These are phyloP conservation scores for Chlamydomonas incerta DNA, from an alignment of 139 green algal genomes.

Conservation along the genomic window DNA sequence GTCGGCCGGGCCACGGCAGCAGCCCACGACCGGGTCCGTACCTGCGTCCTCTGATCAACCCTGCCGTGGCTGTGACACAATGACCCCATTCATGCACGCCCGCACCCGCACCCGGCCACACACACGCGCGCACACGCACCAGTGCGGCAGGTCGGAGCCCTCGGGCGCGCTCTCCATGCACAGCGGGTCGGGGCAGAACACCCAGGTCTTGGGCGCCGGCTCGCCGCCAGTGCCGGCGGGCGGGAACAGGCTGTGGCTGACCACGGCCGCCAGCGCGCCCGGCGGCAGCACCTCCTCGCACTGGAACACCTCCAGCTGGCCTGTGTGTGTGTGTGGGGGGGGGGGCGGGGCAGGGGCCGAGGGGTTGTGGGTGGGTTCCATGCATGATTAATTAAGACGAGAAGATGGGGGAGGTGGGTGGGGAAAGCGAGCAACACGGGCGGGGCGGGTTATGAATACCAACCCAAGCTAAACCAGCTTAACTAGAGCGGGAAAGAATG, in stretches of 20 bases:
- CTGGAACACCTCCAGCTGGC: constrained; percentile 47
- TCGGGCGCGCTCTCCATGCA: constrained; percentile 50
- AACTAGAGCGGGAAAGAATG: no score
- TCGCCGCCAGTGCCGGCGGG: neutral
- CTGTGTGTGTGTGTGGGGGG: neutral
- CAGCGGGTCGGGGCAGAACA: constrained; percentile 59
- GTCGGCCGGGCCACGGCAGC: no score
- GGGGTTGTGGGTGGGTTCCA: neutral
- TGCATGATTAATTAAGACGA: no score
- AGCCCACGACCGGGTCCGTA: no score
- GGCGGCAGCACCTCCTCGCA: constrained; percentile 53
- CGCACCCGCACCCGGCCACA: no score
- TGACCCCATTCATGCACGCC: no score
- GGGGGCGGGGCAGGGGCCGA: neutral
- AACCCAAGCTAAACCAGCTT: no score
- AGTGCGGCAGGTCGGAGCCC: constrained; percentile 42
- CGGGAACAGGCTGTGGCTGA: constrained; percentile 33
- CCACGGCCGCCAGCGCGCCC: constrained; percentile 49
- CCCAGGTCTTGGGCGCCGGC: constrained; percentile 47
- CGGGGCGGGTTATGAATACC: no score
- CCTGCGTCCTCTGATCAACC: no score
- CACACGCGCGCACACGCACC: constrained; percentile 39
- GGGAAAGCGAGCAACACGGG: no score
- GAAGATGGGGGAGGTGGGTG: no score
- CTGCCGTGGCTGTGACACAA: no score